phyloP scores from a whole-genome alignment of 2,329 filamentous ascomycete species.

The Grosmannia clavigera region DNA sequence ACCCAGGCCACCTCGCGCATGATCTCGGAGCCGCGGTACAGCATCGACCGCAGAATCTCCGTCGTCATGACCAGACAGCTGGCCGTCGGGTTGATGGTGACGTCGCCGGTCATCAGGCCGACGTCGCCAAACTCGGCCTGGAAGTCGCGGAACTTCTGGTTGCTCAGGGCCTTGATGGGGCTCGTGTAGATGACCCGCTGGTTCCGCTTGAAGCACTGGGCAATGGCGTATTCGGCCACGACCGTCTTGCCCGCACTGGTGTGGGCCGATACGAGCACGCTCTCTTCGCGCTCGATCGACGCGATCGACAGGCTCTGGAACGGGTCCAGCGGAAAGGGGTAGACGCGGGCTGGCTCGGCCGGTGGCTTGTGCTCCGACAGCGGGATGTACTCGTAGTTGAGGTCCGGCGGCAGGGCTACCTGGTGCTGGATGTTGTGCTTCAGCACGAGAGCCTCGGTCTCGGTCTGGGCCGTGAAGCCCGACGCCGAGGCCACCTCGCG shows the following conservation, averaged over 20 bases:
- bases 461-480: slow-evolving; percentile 50
- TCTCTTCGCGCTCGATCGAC: slow-evolving; percentile 92
- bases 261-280: slow-evolving; percentile 91
- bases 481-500: slow-evolving; percentile 75
- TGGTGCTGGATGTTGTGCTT: slow-evolving; percentile 98
- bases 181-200: slow-evolving; percentile 98
- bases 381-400: slow-evolving; percentile 90
- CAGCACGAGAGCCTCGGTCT: slow-evolving; percentile 62
- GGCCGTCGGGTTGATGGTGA: slow-evolving; percentile 96
- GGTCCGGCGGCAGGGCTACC: slow-evolving; percentile 83
- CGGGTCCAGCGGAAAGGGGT: slow-evolving; percentile 85
- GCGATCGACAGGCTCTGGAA: slow-evolving; percentile 93
- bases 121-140: slow-evolving; percentile 92
- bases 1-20: slow-evolving; percentile 99
- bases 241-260: slow-evolving; percentile 98
- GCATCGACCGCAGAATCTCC: slow-evolving; percentile 96
- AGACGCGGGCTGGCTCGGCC: slow-evolving; percentile 69
- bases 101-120: slow-evolving; percentile 96
- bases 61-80: slow-evolving; percentile 99
- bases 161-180: slow-evolving; percentile 96
- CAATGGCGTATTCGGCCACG: slow-evolving; percentile 95
- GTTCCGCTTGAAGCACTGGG: slow-evolving; percentile 92
- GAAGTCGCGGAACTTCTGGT: slow-evolving; percentile 98
- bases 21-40: slow-evolving; percentile 96
- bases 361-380: slow-evolving; percentile 90